A percentile compares a stretch with the other conserved stretches of the same genome.
Conservation (phyloP, 805 yeast species). For the Schizosaccharomyces japonicus region DNA sequence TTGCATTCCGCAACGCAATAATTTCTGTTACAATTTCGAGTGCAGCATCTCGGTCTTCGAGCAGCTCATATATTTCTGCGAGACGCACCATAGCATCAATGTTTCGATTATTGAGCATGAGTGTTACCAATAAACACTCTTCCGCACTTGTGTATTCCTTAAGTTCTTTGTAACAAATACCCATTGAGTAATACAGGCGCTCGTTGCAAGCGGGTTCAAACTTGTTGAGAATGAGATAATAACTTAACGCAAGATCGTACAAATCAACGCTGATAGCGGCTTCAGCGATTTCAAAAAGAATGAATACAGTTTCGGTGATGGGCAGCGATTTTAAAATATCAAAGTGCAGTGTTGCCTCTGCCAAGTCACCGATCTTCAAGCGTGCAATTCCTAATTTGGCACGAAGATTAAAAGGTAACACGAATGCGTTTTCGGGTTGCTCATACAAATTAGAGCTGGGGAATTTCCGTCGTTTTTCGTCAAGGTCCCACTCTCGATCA, state of each 20-base stretch:
- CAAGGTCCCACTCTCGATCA: conserved; percentile 43
- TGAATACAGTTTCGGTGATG: conserved; percentile 16
- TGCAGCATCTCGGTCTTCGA: conserved; percentile 15
- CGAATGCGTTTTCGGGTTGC: conserved; percentile 15
- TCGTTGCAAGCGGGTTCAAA: conserved; percentile 18
- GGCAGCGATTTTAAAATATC: conserved; percentile 7
- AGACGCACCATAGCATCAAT: conserved; percentile 52
- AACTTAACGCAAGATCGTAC: conserved; percentile 52
- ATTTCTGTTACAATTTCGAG: conserved; percentile 15
- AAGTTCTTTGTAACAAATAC: background rate
- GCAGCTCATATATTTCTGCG: conserved; percentile 49
- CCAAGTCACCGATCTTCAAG: conserved; percentile 33
- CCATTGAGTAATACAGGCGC: conserved; percentile 3
- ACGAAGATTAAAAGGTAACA: conserved; percentile 68
- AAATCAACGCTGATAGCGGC: conserved; percentile 44
- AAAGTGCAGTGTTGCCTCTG: conserved; percentile 56
- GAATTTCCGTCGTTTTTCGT: conserved; percentile 34
- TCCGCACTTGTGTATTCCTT: conserved; percentile 15
- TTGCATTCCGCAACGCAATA: conserved; percentile 7
- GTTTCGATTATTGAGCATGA: conserved; percentile 19
- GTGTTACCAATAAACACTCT: conserved; percentile 10
- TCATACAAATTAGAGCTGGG: conserved; percentile 6
- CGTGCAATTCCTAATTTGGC: conserved; percentile 58
- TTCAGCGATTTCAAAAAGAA: conserved; percentile 53
- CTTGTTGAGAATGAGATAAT: conserved; percentile 32